Percentiles rank a stretch among this genome's conserved stretches.
Evolutionary conservation across 805 yeast species (phyloP).

Genomic region (Yarrowia sp.): DNA sequence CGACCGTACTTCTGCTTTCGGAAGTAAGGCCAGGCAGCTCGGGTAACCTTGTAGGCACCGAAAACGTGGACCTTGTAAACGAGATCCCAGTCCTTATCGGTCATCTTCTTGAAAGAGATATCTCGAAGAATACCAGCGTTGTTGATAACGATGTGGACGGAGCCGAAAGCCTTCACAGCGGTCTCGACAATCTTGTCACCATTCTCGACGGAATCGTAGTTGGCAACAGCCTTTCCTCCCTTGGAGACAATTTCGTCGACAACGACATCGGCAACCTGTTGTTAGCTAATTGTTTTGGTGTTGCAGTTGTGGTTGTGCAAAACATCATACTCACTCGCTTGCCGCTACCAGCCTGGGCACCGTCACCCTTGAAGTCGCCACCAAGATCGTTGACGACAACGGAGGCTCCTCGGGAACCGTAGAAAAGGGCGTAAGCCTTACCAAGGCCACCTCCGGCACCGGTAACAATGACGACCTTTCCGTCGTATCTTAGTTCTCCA

Average conservation of each 20-base stretch:
- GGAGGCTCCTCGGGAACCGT: conserved; percentile 89
- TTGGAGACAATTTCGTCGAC: conserved; percentile 78
- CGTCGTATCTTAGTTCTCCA: conserved; percentile 62
- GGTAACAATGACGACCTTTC: conserved; percentile 88
- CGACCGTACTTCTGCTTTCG: conserved; percentile 86
- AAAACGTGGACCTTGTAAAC: conserved; percentile 87
- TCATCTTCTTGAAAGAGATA: conserved; percentile 84
- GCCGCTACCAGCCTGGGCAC: conserved; percentile 53
- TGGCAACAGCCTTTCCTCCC: conserved; percentile 92
- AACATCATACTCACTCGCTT: conserved; percentile 35
- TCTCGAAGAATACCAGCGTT: conserved; percentile 96
- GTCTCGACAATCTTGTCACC: conserved; percentile 86
- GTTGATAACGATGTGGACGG: conserved; percentile 86
- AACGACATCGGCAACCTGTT: conserved; percentile 77
- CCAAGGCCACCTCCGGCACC: conserved; percentile 99
- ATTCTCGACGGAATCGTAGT: conserved; percentile 86
- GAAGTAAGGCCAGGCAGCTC: conserved; percentile 92
- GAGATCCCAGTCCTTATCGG: conserved; percentile 75
- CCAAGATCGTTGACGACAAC: conserved; percentile 96
- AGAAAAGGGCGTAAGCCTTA: conserved; percentile 82
- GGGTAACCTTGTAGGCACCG: conserved; percentile 84
- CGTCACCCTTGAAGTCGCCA: conserved; percentile 78
- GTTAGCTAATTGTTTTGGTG: conserved; percentile 55
- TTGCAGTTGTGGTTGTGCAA: background rate
- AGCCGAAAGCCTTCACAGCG: conserved; percentile 85